Conservation (phyloP, 164 flowering plant genomes). For the Tinospora cordifolia region DNA sequence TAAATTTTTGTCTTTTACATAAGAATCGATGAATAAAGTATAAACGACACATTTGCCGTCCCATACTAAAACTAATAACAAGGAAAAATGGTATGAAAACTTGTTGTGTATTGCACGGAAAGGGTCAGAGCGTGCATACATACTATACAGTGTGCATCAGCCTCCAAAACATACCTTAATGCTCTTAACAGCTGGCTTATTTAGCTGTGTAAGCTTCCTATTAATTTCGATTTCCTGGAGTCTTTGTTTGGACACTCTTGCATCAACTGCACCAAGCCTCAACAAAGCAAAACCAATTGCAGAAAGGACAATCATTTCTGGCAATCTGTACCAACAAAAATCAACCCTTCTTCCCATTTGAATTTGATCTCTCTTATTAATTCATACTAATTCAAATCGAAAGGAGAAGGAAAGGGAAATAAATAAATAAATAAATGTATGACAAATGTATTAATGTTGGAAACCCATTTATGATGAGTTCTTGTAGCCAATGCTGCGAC, state of each 20-base stretch:
- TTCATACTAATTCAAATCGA: background rate
- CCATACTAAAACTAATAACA: too few species aligned
- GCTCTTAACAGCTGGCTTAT: constrained; percentile 7
- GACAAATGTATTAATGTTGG: background rate
- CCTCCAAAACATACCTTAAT: constrained; percentile 5
- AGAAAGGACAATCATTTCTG: background rate
- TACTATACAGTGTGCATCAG: too few species aligned
- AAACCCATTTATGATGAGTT: background rate
- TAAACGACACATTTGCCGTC: too few species aligned
- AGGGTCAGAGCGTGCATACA: too few species aligned
- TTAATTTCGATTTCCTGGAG: background rate
- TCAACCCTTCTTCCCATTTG: background rate
- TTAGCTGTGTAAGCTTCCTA: constrained; percentile 3
- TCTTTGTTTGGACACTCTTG: background rate
- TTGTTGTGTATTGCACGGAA: too few species aligned
- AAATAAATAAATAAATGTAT: background rate
- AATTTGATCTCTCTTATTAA: constrained; percentile 4
- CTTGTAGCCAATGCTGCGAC: background rate
- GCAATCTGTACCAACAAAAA: background rate
- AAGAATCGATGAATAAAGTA: too few species aligned
- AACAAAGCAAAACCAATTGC: background rate
- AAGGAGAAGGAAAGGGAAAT: background rate
- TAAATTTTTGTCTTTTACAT: too few species aligned
- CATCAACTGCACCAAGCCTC: constrained; percentile 2
- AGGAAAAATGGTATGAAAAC: too few species aligned